Evolutionary conservation across 2,329 filamentous ascomycete genomes (phyloP), one percentile per base, ranked within the genome.

Genomic region (Ophiostoma perfectum): DNA sequence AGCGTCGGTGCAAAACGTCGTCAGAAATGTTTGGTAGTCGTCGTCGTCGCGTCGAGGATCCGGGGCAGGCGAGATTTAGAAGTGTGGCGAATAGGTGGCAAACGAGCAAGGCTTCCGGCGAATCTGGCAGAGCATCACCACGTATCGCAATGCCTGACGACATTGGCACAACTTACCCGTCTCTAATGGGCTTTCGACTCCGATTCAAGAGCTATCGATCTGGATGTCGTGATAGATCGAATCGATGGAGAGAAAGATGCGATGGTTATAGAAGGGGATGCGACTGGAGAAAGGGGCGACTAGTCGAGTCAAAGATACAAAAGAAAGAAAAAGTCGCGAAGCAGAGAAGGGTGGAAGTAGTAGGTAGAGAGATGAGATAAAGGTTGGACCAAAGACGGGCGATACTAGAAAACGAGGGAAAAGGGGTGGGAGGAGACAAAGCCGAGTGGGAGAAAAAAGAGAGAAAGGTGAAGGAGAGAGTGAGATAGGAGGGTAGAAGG

Each of bases 401-500:
- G 42, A 45, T 45, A 45, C 9, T 45, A 3, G 14, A 12, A 12
- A 45, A 12, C n/a, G 49, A 55, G 49, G 47, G 49, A 64, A 73
- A 58, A 71, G 71, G 44, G 73, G 73, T 64, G 66, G 52, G 45
- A 68, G 69, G 64, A 73, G 73, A 70, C 62, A 67, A 66, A 66
- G 70, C 49, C 49, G 49, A 55, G 49, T 55, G 49, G 49, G 49
- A 55, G 49, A 12, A 36, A 52, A 45, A 69, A 70, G 62, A 65
- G 66, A 44, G 36, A 65, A 60, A 64, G 64, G 27, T 27, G 27
- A 27, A 58, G 69, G 65, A 66, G 63, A 44, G 66, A 66, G 44
- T 5, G 58, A 62, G 52, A 27, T 36, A 55, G 42, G 45, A 2
- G 14, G 27, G 16, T 52, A 52, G 47, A 7, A 27, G 18, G 49